Evolutionary conservation across 164 flowering plant species (phyloP).

Genomic region (Tetracentron sinense): DNA sequence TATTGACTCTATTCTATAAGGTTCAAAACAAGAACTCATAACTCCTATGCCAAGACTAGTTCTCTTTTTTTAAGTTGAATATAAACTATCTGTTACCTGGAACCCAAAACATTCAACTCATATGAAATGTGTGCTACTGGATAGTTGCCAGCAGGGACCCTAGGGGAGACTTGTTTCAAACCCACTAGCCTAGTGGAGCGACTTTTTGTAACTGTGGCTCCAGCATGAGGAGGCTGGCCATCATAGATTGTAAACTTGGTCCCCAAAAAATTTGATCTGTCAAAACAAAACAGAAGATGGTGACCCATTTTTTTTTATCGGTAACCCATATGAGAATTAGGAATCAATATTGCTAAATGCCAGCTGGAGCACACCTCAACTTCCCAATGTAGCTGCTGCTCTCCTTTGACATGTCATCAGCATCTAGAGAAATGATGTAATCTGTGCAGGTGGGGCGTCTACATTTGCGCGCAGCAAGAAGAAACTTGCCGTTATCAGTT

Average conservation of each 20-base stretch:
- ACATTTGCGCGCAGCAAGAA: slow-evolving; percentile 67
- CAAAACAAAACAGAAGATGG: not conserved
- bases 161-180: slow-evolving; percentile 62
- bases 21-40: too few species aligned
- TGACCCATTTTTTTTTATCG: too few species aligned
- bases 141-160: slow-evolving; percentile 62
- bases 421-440: slow-evolving; percentile 53
- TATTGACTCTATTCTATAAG: too few species aligned
- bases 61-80: too few species aligned
- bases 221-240: slow-evolving; percentile 68
- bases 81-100: slow-evolving; percentile 41
- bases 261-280: slow-evolving; percentile 70
- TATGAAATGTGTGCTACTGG: slow-evolving; percentile 64
- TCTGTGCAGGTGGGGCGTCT: slow-evolving; percentile 66
- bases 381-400: slow-evolving; percentile 62
- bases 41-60: too few species aligned
- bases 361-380: slow-evolving; percentile 43
- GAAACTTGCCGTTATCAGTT: slow-evolving; percentile 66
- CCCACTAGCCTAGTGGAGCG: slow-evolving; percentile 58
- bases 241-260: slow-evolving; percentile 71
- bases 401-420: slow-evolving; percentile 62
- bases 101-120: slow-evolving; percentile 70
- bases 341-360: not conserved
- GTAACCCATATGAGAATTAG: not conserved
- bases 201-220: slow-evolving; percentile 48